phyloP scores from a whole-genome alignment of 805 yeast species.

The Cyberlindnera amylophila region DNA sequence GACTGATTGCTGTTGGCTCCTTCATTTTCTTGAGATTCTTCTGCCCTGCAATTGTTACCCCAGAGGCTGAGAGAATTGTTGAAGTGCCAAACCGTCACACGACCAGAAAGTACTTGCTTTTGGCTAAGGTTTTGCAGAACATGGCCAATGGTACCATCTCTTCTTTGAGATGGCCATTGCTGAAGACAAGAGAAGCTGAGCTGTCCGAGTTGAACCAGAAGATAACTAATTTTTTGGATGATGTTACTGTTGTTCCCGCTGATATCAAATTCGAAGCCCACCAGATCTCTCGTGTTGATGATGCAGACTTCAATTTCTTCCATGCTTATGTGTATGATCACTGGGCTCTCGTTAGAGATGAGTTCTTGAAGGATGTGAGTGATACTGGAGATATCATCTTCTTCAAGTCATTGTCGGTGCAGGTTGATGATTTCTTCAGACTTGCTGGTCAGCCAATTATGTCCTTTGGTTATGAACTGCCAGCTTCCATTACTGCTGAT shows the following conservation, averaged over 20 bases:
- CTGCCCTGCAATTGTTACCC: conserved; percentile 89
- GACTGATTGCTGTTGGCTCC: conserved; percentile 75
- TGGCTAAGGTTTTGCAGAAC: conserved; percentile 81
- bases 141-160: conserved; percentile 79
- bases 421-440: conserved; percentile 45
- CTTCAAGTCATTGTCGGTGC: conserved; percentile 31
- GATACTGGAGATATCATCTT: conserved; percentile 21
- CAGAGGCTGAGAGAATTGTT: conserved; percentile 49
- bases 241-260: conserved; percentile 28
- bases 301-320: conserved; percentile 34
- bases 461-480: conserved; percentile 51
- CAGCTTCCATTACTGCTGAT: conserved; percentile 48
- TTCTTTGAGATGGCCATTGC: conserved; percentile 60
- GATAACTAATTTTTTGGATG: conserved; percentile 39
- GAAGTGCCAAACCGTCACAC: conserved; percentile 37
- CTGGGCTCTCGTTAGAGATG: conserved; percentile 37
- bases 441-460: conserved; percentile 58
- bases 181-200: conserved; percentile 40
- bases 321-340: conserved; percentile 50
- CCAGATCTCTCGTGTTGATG: conserved; percentile 21
- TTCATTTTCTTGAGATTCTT: conserved; percentile 76
- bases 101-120: conserved; percentile 66
- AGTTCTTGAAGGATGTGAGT: conserved; percentile 16
- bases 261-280: conserved; percentile 22
- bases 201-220: conserved; percentile 36